Conservation (phyloP, 345 rosid genomes). For the Psidium friedrichsthalianum region DNA sequence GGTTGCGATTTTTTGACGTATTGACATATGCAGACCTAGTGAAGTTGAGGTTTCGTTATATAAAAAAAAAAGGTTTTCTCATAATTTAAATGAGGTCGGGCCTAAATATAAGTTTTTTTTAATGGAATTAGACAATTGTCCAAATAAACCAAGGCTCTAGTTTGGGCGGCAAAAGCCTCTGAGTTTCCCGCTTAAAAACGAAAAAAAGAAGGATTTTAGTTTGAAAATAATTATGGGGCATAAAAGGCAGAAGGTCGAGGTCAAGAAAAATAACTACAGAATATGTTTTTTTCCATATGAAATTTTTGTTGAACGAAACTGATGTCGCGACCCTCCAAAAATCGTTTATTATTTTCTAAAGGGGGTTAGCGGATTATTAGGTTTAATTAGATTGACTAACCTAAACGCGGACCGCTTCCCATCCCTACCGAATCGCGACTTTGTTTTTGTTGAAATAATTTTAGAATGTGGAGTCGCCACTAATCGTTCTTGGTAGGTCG, state of each 20-base stretch:
- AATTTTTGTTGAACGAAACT: not conserved
- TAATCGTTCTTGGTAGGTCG: too few relatives aligned
- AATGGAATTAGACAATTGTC: not conserved
- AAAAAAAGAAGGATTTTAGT: not conserved
- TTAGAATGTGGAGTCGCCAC: too few relatives aligned
- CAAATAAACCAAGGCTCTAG: not conserved
- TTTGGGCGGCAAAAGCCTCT: not conserved
- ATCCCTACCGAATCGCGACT: too few relatives aligned
- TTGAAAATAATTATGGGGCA: not conserved
- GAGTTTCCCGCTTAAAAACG: not conserved
- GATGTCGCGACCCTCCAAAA: too few relatives aligned
- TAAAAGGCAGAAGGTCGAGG: not conserved
- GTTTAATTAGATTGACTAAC: too few relatives aligned
- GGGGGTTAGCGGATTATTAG: too few relatives aligned
- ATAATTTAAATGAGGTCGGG: not conserved
- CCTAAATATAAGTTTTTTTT: not conserved
- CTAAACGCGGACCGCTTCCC: too few relatives aligned
- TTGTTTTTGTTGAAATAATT: too few relatives aligned
- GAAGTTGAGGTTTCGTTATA: not conserved
- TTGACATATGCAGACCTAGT: not conserved
- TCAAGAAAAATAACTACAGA: not conserved
- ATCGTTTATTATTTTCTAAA: too few relatives aligned
- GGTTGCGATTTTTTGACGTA: rapidly evolving
- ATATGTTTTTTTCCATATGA: not conserved
- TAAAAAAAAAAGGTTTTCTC: not conserved